A percentile compares a stretch with the other conserved stretches of the same genome.
Conservation (phyloP, 208 protist genomes). For the Acanthamoeba polyphaga region DNA sequence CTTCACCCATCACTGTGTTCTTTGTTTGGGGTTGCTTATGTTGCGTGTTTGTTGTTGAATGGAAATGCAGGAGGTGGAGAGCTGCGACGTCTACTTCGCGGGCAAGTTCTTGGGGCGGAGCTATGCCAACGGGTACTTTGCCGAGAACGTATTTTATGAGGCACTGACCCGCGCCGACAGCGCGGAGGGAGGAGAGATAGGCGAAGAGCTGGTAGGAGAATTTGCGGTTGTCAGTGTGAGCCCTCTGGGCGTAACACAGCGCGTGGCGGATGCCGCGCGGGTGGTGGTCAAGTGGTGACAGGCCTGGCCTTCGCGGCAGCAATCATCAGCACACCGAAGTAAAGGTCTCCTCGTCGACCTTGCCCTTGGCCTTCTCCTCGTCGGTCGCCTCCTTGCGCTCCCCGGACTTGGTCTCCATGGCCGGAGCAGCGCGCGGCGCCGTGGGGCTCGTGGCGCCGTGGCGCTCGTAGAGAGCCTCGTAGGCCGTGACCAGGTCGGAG, state of each 20-base stretch:
- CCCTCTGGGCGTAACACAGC: conserved; percentile 9
- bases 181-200: not conserved
- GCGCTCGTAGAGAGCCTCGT: conserved; percentile 48
- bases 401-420: not conserved
- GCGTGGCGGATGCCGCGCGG: not conserved
- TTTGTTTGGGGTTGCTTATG: not conserved
- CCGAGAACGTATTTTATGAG: not conserved
- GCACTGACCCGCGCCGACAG: not conserved
- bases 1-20: not conserved
- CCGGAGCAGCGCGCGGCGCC: not conserved
- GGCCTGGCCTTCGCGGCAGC: not conserved
- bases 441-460: not conserved
- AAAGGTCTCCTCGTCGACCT: conserved; percentile 49
- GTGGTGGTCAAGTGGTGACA: not conserved
- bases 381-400: not conserved
- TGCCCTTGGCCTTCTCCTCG: conserved; percentile 43
- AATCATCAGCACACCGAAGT: conserved; percentile 27
- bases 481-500: conserved; percentile 14
- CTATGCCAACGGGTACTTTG: not conserved
- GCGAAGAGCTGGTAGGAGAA: not conserved
- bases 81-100: conserved; percentile 56
- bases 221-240: conserved; percentile 5
- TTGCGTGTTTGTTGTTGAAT: not conserved
- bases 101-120: conserved; percentile 14
- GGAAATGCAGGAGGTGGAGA: not conserved